Conservation (phyloP, 1,284 basidiomycete species). For the Sanguinoderma infundibulare region DNA sequence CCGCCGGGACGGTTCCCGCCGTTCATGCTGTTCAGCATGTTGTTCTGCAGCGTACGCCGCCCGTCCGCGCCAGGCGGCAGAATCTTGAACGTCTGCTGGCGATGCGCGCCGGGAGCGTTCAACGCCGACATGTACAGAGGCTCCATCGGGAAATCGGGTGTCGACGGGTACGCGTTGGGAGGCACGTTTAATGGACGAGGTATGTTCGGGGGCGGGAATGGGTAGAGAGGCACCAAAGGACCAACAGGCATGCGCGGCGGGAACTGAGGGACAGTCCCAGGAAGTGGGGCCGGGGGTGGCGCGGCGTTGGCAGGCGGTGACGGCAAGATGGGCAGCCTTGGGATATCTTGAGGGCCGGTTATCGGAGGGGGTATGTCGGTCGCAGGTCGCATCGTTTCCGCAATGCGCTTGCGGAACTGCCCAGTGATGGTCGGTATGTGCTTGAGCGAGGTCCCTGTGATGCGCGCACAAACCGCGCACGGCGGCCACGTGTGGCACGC, state of each 20-base stretch:
- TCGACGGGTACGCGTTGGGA: background rate
- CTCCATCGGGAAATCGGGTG: conserved; percentile 12
- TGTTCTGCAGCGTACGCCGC: conserved; percentile 1
- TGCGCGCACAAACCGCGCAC: conserved; percentile 14
- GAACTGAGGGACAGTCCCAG: background rate
- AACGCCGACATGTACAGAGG: conserved; percentile 11
- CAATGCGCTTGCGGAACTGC: conserved; percentile 1
- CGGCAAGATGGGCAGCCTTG: background rate
- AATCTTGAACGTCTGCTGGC: conserved; percentile 1
- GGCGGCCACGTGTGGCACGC: conserved; percentile 18
- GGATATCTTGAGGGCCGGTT: background rate
- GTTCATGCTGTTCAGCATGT: conserved; percentile 2
- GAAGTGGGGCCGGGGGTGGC: background rate
- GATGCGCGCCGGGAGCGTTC: background rate
- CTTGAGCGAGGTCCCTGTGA: conserved; percentile 3
- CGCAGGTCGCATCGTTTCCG: conserved; percentile 1
- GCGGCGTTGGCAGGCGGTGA: background rate
- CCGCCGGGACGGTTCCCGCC: conserved; percentile 1
- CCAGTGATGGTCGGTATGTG: background rate
- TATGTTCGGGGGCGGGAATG: background rate
- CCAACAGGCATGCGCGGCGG: background rate
- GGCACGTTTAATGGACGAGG: background rate
- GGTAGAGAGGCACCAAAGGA: no score
- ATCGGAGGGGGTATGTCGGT: conserved; percentile 1
- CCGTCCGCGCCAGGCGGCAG: conserved; percentile 1